These are phyloP conservation scores for Limonomyces culmigenus DNA, from an alignment of 1,284 basidiomycete species.

Conservation along the genomic window DNA sequence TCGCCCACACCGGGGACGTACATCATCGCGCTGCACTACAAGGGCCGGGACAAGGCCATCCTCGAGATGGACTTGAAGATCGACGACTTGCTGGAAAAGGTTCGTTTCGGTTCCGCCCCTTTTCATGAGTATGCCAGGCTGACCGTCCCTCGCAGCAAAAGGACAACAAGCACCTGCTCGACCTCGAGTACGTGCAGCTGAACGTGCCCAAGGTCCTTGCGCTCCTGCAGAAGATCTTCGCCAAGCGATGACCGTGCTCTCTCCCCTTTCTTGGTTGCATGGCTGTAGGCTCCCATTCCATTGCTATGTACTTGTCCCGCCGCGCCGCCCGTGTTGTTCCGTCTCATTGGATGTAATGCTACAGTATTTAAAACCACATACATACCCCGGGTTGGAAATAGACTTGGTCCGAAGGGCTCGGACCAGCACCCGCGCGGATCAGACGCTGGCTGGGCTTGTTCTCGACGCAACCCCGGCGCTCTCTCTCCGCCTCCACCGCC, in stretches of 20 bases:
- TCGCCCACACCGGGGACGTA: constrained; percentile 97
- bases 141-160: constrained; percentile 58
- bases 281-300: too few relatives aligned
- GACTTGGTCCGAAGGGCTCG: too few relatives aligned
- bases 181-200: constrained; percentile 94
- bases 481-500: too few relatives aligned
- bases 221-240: constrained; percentile 83
- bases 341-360: too few relatives aligned
- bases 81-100: constrained; percentile 95
- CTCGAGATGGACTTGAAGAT: constrained; percentile 99
- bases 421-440: too few relatives aligned
- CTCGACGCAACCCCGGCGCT: too few relatives aligned
- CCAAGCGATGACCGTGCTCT: constrained; percentile 61
- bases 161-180: constrained; percentile 89
- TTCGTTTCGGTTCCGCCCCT: constrained; percentile 13
- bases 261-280: too few relatives aligned
- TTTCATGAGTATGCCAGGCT: constrained; percentile 2
- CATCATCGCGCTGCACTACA: constrained; percentile 97
- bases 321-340: too few relatives aligned
- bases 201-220: constrained; percentile 91
- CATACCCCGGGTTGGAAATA: too few relatives aligned
- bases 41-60: constrained; percentile 97
- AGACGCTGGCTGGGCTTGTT: too few relatives aligned
- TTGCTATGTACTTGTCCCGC: too few relatives aligned
- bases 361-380: too few relatives aligned